Conservation (phyloP, 257 asterid genomes). For the Nyctanthes arbortristis region DNA sequence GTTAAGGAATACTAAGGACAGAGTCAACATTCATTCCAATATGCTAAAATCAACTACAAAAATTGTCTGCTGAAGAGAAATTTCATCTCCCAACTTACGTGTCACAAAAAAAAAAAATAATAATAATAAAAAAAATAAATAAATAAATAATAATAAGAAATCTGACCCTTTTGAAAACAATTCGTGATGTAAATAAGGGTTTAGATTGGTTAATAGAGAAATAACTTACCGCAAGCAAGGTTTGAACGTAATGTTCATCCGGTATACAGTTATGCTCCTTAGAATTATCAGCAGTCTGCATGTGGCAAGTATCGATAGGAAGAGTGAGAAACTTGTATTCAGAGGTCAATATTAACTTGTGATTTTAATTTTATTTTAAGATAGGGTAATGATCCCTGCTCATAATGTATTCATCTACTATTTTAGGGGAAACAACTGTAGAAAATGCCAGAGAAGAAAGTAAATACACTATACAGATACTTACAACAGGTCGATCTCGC, state of each 20-base stretch:
- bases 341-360: slow-evolving; percentile 4
- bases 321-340: background rate
- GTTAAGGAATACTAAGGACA: too few relatives aligned
- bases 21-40: too few relatives aligned
- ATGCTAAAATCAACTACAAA: too few relatives aligned
- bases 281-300: slow-evolving; percentile 77
- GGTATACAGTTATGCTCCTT: slow-evolving; percentile 97
- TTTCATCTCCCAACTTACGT: too few relatives aligned
- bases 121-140: too few relatives aligned
- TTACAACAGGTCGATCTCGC: slow-evolving; percentile 84
- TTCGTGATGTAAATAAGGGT: too few relatives aligned
- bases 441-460: slow-evolving; percentile 20
- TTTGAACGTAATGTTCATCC: slow-evolving; percentile 97
- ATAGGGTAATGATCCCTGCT: background rate
- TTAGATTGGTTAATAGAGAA: too few relatives aligned
- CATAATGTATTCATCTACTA: background rate
- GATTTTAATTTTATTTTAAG: background rate
- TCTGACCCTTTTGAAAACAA: too few relatives aligned
- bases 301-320: slow-evolving; percentile 15
- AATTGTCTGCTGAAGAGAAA: too few relatives aligned
- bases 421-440: background rate
- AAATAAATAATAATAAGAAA: too few relatives aligned
- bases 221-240: slow-evolving; percentile 80
- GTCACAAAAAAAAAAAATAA: too few relatives aligned
- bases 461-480: slow-evolving; percentile 33